Base-by-base conservation (phyloP, 2,329 filamentous ascomycete genomes). In the Stenocarpella maydis region DNA sequence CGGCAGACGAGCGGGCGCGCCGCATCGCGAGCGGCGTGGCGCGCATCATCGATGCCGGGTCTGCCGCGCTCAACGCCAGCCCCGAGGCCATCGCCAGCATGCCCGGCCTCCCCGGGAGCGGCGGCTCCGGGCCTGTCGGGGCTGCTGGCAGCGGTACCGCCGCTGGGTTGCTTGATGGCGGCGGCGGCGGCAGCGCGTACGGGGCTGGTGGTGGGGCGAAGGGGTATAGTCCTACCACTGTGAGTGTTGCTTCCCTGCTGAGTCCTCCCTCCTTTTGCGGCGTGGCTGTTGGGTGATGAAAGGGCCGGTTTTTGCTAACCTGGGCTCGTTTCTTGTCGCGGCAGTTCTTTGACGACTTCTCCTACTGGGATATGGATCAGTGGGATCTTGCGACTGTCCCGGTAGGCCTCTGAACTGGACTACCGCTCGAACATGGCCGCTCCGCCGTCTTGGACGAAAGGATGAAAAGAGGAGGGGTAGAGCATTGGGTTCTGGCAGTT, bases 51-150 rank as follows among this genome's bases (percentile, higher is more conserved):
- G 82, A 86, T 12, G 78, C 78, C 4, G 84, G 84, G 53, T 73
- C 85, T 65, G 80, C 81, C 65, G 80, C 82, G 26, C 80, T 83
- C 34, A 83, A 82, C 52, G 76, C 81, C 53, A 84, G 75, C 49
- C 78, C 80, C 19, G 83, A 86, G 31, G 55, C 60, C 1, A 76
- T 79, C 50, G 68, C 75, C 5, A 75, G 74, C 19, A 74, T 78
- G 71, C 73, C 76, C 26, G 65, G 58, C n/a, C 58, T 64, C 4
- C 68, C 52, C 10, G 50, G 47, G 10, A 41, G 61, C 26, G 55
- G 55, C 3, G 55, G 55, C 3, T 58, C 54, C 19, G 39, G 39
- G 10, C 28, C 37, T n/a, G 39, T 39, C 2, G 39, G 24, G 3
- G 39, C 39, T 8, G 54, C 17, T 5, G 39, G 55, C 5, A 19